Conservation (phyloP, 257 asterid species). For the Nicotiana tabacum region DNA sequence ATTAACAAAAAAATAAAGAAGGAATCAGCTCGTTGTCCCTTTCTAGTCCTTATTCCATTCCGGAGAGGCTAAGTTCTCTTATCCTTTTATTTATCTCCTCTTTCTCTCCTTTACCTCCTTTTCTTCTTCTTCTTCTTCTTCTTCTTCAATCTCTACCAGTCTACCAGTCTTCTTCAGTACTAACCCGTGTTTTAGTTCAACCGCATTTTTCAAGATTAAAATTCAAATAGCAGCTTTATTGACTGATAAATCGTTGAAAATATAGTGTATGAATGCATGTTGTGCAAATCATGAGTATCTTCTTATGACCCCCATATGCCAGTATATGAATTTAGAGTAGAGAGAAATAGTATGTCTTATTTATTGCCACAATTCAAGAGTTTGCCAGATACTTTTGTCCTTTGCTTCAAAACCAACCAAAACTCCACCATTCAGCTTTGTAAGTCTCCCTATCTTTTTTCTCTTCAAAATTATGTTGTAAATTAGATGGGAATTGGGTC, state of each 20-base stretch:
- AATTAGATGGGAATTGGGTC: background rate
- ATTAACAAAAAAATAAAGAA: background rate
- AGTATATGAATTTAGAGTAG: conserved; percentile 18
- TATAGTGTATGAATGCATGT: conserved; percentile 6
- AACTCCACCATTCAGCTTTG: conserved; percentile 39
- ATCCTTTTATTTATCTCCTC: conserved; percentile 44
- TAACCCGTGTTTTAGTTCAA: background rate
- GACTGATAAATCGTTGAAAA: conserved; percentile 6
- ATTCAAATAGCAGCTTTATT: conserved; percentile 11
- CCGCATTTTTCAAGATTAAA: background rate
- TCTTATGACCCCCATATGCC: conserved; percentile 12
- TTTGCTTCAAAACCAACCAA: conserved; percentile 50
- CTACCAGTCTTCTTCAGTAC: background rate
- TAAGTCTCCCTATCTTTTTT: conserved; percentile 20
- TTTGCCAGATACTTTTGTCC: conserved; percentile 74
- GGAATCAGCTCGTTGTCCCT: conserved; percentile 21
- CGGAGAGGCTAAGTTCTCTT: conserved; percentile 30
- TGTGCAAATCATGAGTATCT: background rate
- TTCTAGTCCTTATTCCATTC: conserved; percentile 40
- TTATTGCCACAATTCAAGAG: conserved; percentile 91
- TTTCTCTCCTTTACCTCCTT: background rate
- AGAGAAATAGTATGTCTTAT: conserved; percentile 62
- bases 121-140: background rate
- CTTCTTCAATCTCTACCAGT: background rate
- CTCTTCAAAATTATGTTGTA: background rate